Evolutionary conservation across 148 eudicot genomes (phyloP).

Genomic region (Euryodendron excelsum): DNA sequence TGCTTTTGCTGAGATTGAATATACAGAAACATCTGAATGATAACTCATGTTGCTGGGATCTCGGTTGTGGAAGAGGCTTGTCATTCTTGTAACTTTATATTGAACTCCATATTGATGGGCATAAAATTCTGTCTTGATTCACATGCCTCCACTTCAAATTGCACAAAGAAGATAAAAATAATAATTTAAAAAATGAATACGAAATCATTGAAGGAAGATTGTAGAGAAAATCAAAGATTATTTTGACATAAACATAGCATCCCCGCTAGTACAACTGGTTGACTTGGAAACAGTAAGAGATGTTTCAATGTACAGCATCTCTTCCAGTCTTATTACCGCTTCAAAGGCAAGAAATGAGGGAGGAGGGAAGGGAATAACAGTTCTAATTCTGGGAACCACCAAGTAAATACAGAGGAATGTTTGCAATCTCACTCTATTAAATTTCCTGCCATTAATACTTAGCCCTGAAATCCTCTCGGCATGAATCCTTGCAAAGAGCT

Average conservation of each 20-base stretch:
- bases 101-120: too few relatives aligned
- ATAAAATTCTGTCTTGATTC: too few relatives aligned
- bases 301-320: too few relatives aligned
- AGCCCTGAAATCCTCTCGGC: constrained; percentile 37
- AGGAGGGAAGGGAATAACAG: not conserved
- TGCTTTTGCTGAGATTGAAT: too few relatives aligned
- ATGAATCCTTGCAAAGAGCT: constrained; percentile 59
- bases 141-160: not conserved
- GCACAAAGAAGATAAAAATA: not conserved
- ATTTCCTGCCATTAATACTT: constrained; percentile 4
- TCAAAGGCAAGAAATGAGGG: not conserved
- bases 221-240: not conserved
- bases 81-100: too few relatives aligned
- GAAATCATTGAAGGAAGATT: not conserved
- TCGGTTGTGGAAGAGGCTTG: too few relatives aligned
- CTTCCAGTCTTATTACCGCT: not conserved
- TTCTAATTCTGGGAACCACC: not conserved
- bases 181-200: too few relatives aligned
- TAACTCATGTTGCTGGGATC: too few relatives aligned
- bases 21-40: too few relatives aligned
- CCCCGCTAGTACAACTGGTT: not conserved
- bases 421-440: not conserved
- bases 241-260: not conserved
- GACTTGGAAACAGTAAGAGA: not conserved
- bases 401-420: not conserved